These are phyloP conservation scores for Porcisia deanei DNA, from an alignment of 208 protist genomes.

Conservation along the genomic window DNA sequence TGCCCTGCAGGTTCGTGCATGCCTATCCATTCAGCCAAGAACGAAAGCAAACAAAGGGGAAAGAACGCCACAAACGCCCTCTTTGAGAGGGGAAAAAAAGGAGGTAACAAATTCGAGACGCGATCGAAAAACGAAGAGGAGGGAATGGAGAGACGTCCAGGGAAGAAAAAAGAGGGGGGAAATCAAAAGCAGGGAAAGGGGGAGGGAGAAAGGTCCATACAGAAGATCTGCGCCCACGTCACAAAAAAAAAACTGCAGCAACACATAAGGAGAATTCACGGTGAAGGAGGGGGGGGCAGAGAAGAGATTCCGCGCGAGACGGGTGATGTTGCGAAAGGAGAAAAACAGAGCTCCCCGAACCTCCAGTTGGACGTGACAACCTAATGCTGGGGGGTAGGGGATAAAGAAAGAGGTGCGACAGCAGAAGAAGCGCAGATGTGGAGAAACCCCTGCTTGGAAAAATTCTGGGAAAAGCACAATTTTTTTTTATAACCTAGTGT, in stretches of 20 bases:
- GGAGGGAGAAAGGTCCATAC: background rate
- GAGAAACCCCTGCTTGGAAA: background rate
- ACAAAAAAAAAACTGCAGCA: too few species aligned
- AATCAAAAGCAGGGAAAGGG: too few species aligned
- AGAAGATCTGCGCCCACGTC: background rate
- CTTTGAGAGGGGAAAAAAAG: too few species aligned
- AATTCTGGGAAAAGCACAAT: background rate
- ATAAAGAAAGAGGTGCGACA: background rate
- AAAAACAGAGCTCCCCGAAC: background rate
- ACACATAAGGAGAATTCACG: too few species aligned
- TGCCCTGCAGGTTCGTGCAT: background rate
- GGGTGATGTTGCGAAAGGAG: background rate
- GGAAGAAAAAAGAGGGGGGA: too few species aligned
- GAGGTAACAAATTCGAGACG: too few species aligned
- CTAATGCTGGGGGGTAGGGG: background rate
- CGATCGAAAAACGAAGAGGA: too few species aligned
- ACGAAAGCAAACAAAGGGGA: background rate
- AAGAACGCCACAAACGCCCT: too few species aligned
- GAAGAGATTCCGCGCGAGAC: too few species aligned
- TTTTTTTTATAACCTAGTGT: too few species aligned
- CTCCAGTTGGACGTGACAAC: background rate
- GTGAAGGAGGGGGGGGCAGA: too few species aligned
- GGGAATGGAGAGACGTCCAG: too few species aligned
- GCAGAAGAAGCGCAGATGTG: background rate
- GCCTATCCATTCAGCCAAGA: background rate